phyloP scores from a whole-genome alignment of 2,329 filamentous ascomycete genomes.

The Ascochyta viciae-villosae region DNA sequence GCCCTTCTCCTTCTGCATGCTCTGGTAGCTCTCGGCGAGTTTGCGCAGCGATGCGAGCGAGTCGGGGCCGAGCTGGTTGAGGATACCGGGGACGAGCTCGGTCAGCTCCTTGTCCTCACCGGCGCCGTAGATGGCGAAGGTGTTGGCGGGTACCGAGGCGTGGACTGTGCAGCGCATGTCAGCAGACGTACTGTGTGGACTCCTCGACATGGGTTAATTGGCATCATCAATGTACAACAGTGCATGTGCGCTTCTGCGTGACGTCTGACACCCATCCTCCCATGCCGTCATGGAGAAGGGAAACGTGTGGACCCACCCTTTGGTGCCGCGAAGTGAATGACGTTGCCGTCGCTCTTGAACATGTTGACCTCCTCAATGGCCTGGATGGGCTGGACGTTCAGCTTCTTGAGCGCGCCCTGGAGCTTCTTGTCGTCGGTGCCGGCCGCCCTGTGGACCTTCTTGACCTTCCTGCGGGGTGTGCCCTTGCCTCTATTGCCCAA shows the following conservation, averaged over 20 bases:
- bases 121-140: constrained; percentile 98
- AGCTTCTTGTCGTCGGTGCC: constrained; percentile 99
- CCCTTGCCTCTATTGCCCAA: constrained; percentile 80
- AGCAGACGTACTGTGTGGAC: constrained; percentile 10
- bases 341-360: constrained; percentile 99
- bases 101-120: constrained; percentile 99
- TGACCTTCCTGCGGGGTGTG: constrained; percentile 95
- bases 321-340: constrained; percentile 97
- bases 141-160: constrained; percentile 96
- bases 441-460: constrained; percentile 93
- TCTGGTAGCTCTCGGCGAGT: constrained; percentile 99
- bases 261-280: neutral
- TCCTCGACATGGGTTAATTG: neutral
- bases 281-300: neutral
- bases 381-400: constrained; percentile 99
- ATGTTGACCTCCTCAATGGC: constrained; percentile 99
- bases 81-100: constrained; percentile 97
- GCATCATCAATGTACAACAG: neutral
- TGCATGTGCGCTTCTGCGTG: neutral
- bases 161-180: constrained; percentile 69
- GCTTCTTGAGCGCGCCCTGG: constrained; percentile 95
- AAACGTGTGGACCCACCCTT: constrained; percentile 72
- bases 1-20: constrained; percentile 91
- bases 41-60: constrained; percentile 97
- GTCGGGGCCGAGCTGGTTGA: constrained; percentile 99